Evolutionary conservation across 164 flowering plant genomes (phyloP), one percentile per base, ranked within the genome.

Genomic region (Aristolochia contorta): DNA sequence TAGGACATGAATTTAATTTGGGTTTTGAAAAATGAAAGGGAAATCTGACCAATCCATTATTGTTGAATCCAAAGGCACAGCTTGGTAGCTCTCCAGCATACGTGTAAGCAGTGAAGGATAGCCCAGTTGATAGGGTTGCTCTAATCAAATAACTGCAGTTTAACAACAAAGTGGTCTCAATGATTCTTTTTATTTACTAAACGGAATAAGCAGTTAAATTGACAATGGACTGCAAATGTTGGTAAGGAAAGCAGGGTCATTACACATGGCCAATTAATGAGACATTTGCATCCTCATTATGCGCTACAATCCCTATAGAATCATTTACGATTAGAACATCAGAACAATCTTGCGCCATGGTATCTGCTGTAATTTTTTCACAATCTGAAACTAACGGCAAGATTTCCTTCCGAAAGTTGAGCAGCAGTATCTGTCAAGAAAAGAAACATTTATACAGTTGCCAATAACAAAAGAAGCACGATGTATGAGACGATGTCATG

Each of bases 31-130:
- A 18, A 15, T 18, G 24, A 21, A 52, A 22, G 16, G 25, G n/a
- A 52, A 22, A 58, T 15, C 45, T 47, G 86, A 85, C 95, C 85
- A 85, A 59, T 54, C 87, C 93, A 70, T 78, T 66, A 57, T 68
- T 82, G 77, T 90, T 90, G 75, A 85, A 85, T 18, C 91, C 93
- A 72, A 84, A 91, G 45, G 92, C 93, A 70, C 95, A 82, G 80
- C 85, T 87, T 19, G 95, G 95, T 30, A 90, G 92, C 77, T 91
- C 92, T 56, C 91, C 97, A 54, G 97, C 97, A 66, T 85, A 83
- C 21, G 89, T 90, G 63, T 90, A 90, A 57, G 87, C 90, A 54
- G 82, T 74, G 65, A 82, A 87, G 57, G 77, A 71, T 13, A 67
- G 57, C 53, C 89, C 93, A 77, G 69, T 70, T 53, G 76, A 55